These are phyloP conservation scores for Parmelia sp. DNA, from an alignment of 495 filamentous ascomycete genomes.

Conservation along the genomic window DNA sequence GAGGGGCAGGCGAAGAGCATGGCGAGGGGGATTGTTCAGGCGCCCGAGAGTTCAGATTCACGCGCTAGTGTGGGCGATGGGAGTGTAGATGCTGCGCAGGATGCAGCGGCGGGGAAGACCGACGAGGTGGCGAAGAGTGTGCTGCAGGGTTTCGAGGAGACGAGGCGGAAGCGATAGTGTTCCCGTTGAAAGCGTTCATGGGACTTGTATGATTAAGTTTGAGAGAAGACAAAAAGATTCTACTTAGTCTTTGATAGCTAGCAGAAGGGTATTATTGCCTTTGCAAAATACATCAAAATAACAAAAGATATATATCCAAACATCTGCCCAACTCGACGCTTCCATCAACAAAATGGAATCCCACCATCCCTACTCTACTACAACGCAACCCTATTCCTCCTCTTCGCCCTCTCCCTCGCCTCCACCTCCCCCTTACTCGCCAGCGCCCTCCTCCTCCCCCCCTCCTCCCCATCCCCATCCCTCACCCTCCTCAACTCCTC, in stretches of 20 bases:
- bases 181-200: background rate
- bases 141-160: slow-evolving; percentile 48
- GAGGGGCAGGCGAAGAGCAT: slow-evolving; percentile 68
- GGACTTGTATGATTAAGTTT: slow-evolving; percentile 10
- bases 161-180: slow-evolving; percentile 37
- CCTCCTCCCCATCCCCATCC: background rate
- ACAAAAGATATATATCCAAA: background rate
- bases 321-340: background rate
- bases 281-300: background rate
- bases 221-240: background rate
- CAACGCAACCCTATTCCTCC: background rate
- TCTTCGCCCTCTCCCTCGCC: background rate
- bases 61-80: slow-evolving; percentile 21
- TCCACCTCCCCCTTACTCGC: background rate
- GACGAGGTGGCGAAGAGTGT: slow-evolving; percentile 46
- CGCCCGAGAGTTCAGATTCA: slow-evolving; percentile 20
- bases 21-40: slow-evolving; percentile 40
- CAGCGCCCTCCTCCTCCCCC: background rate
- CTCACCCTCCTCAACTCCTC: background rate
- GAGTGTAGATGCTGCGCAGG: slow-evolving; percentile 3
- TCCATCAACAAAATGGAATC: background rate
- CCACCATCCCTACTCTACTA: background rate
- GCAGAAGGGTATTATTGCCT: background rate
- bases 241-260: slow-evolving; percentile 4
- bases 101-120: slow-evolving; percentile 23